Base-by-base conservation (phyloP, 176 grass and related monocot species). In the Microstegium vimineum region DNA sequence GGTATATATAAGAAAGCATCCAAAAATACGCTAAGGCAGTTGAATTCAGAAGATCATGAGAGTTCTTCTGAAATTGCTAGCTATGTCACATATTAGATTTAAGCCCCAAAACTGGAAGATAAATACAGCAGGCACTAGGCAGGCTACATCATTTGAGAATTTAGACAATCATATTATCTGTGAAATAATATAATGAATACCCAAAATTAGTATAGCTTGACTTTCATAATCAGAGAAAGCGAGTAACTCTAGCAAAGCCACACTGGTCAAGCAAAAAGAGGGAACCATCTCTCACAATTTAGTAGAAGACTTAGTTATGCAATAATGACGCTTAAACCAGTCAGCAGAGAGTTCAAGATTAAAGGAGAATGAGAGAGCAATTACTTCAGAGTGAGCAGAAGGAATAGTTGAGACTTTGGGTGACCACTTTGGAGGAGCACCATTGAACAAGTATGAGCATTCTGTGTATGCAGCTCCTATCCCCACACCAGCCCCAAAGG, bases 401-500 rank as follows among this genome's bases (percentile, higher is more conserved):
- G 78, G 47, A 59, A 79, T 23, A 34, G 62, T 69, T 32, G 86
- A 82, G 74, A 94, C 77, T 47, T 99, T 86, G 23, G 89, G 75
- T 16, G 88, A 79, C 82, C 63, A 86, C 82, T 98, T 98, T 42
- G 90, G 84, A 83, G 92, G 86, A 93, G 86, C 87, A 26, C 81
- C 86, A 88, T 90, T 86, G 82, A 98, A 91, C 57, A 95, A 74
- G 73, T 95, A 98, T 3, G 95, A 98, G 54, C 92, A 91, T 81
- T 98, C 92, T 8, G 89, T 91, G 71, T 93, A 98, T n/a, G 95
- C 95, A 32, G 92, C 84, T 23, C 95, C 95, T 86, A 95, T 86
- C 25, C 95, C 95, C 74, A 90, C 88, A 78, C 95, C 95, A 80
- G 92, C 88, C 75, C 95, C 92, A 82, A 98, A 84, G 52, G 95